A percentile compares a stretch with the other conserved stretches of the same genome.
Evolutionary conservation across 441 rosid genomes (phyloP).

Genomic region (California macrophylla): DNA sequence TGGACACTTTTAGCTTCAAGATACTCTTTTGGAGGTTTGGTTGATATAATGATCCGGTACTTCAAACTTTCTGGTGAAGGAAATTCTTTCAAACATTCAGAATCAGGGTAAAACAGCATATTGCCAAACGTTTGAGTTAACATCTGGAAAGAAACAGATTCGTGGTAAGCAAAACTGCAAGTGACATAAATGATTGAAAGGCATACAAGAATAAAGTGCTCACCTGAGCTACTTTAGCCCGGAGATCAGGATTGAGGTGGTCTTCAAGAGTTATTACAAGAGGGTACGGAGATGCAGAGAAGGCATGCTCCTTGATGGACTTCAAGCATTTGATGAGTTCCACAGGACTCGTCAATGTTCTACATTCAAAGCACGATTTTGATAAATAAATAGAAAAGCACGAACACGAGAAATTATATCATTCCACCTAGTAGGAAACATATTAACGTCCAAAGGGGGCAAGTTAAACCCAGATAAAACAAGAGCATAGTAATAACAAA

Average conservation of each 20-base stretch:
- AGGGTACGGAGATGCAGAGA: slow-evolving; percentile 62
- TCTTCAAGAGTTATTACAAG: slow-evolving; percentile 93
- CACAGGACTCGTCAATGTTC: slow-evolving; percentile 86
- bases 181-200: slow-evolving; percentile 2
- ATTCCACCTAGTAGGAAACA: too few species aligned
- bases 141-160: slow-evolving; percentile 46
- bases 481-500: too few species aligned
- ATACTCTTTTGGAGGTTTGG: slow-evolving; percentile 87
- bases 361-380: slow-evolving; percentile 24
- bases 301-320: slow-evolving; percentile 69
- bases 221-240: slow-evolving; percentile 81
- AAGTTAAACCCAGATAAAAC: too few species aligned
- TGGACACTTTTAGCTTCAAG: slow-evolving; percentile 37
- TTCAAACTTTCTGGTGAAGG: slow-evolving; percentile 63
- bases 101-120: slow-evolving; percentile 51
- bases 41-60: slow-evolving; percentile 61
- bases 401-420: too few species aligned
- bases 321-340: slow-evolving; percentile 58
- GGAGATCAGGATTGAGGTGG: slow-evolving; percentile 75
- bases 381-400: too few species aligned
- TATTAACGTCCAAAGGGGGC: too few species aligned
- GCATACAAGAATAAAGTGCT: slow-evolving; percentile 7
- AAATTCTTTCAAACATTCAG: slow-evolving; percentile 64
- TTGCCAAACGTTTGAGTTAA: slow-evolving; percentile 63
- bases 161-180: slow-evolving; percentile 14